Base-by-base conservation (phyloP, 1,284 basidiomycete species). In the Entoloma clypeatum region DNA sequence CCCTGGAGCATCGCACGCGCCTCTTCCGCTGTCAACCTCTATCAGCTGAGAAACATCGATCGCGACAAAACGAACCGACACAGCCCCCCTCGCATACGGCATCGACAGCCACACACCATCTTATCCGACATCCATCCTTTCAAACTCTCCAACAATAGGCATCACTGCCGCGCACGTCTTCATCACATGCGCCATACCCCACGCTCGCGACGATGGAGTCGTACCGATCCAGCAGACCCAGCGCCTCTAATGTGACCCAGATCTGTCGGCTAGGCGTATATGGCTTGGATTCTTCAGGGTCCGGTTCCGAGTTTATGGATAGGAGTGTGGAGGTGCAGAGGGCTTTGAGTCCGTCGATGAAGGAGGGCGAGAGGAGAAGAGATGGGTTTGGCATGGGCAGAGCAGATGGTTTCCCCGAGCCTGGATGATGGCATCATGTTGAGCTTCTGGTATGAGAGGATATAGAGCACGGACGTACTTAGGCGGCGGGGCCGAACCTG, bases 161-260 rank as follows among this genome's bases (percentile, higher is more conserved):
- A 74, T 73, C 89, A 93, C 42, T 79, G 74, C 2, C 75, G 76
- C 2, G 70, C 87, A 92, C 5, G 75, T 79, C 44, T 74, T 71
- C 35, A 74, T 48, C 0, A 93, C 81, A 39, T 88, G 73, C 5
- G 67, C 61, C 54, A 92, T 87, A 45, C 92, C 23, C 88, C 86
- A 2, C 84, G 42, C 79, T 81, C 21, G 86, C 81, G 18, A 96
- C 76, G 38, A 92, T 79, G 2, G 81, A 79, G 50, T 93, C 89
- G 57, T 90, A 94, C 19, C 91, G 78, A 45, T 92, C 87, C 21
- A 92, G 69, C 10, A 95, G 68, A 2, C 87, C 87, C 0, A 96
- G 72, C 2, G 74, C 67, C 39, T 86, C 81, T n/a, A 92, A 81
- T 0, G 77, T 69, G 10, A 64, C 65, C 84, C 84, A 89, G n/a